phyloP scores from a whole-genome alignment of 345 rosid species.

The Euphorbia tirucalli region DNA sequence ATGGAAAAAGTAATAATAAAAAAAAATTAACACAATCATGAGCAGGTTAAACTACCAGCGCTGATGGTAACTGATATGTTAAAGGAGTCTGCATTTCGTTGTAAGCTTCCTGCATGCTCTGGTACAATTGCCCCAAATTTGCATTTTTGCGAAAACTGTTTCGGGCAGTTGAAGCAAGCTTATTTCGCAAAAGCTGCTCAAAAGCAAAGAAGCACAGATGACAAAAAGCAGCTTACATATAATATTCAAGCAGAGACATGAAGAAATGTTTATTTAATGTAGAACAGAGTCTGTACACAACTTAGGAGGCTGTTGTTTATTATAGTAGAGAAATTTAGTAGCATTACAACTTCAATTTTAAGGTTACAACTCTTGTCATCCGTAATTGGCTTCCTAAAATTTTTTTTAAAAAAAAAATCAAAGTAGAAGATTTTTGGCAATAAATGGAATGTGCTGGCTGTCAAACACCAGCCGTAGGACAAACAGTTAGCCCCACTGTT shows the following conservation, averaged over 20 bases:
- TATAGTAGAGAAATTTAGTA: neutral
- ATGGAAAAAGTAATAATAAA: constrained; percentile 11
- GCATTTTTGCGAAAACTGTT: constrained; percentile 63
- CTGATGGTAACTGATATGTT: constrained; percentile 54
- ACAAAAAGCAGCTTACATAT: neutral
- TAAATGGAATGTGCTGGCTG: neutral
- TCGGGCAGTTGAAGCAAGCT: constrained; percentile 65
- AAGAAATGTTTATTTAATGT: neutral
- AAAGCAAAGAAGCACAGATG: constrained; percentile 16
- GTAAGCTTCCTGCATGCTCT: constrained; percentile 77
- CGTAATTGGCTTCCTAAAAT: neutral
- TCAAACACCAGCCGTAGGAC: neutral
- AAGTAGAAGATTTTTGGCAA: neutral
- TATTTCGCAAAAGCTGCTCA: constrained; percentile 76
- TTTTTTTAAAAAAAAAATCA: neutral
- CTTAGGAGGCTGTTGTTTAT: neutral
- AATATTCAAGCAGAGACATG: neutral
- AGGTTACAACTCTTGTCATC: neutral
- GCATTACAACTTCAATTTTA: neutral
- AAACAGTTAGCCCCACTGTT: neutral
- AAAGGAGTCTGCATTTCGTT: constrained; percentile 89
- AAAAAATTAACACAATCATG: neutral
- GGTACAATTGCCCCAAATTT: constrained; percentile 77
- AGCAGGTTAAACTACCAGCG: constrained; percentile 38
- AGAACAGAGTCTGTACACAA: neutral